Evolutionary conservation across 2,329 filamentous ascomycete species (phyloP).

Genomic region (Colletotrichum godetiae): DNA sequence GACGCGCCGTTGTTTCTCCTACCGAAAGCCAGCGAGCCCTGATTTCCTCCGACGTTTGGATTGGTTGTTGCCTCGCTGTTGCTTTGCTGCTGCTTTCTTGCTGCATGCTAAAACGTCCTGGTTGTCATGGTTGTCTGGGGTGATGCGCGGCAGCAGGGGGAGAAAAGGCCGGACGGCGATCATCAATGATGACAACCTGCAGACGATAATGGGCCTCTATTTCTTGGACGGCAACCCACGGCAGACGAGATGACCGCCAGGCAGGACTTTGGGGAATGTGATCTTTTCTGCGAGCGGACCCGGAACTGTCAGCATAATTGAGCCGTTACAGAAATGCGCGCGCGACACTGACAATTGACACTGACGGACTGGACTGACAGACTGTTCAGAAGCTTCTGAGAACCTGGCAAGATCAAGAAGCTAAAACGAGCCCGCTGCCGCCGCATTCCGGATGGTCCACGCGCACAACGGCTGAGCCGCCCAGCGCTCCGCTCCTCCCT

Average conservation of each 20-base stretch:
- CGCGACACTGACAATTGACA: not conserved
- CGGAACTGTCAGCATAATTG: not conserved
- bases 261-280: not conserved
- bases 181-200: constrained; percentile 32
- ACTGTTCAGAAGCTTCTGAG: not conserved
- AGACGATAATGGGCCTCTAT: constrained; percentile 29
- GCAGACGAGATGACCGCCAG: constrained; percentile 3
- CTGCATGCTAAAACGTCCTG: constrained; percentile 11
- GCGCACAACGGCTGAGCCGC: not conserved
- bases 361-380: not conserved
- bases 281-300: not conserved
- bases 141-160: constrained; percentile 30
- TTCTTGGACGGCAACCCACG: constrained; percentile 18
- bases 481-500: not conserved
- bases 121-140: constrained; percentile 29
- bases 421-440: not conserved
- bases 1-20: constrained; percentile 3
- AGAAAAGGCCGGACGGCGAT: constrained; percentile 5
- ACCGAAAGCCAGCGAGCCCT: constrained; percentile 11
- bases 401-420: not conserved
- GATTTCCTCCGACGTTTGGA: not conserved
- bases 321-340: not conserved
- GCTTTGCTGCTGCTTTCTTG: constrained; percentile 13
- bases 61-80: not conserved
- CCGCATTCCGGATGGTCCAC: not conserved